These are phyloP conservation scores for Coemansia sp. DNA, from an alignment of 192 early-diverging fungal species.

Conservation along the genomic window DNA sequence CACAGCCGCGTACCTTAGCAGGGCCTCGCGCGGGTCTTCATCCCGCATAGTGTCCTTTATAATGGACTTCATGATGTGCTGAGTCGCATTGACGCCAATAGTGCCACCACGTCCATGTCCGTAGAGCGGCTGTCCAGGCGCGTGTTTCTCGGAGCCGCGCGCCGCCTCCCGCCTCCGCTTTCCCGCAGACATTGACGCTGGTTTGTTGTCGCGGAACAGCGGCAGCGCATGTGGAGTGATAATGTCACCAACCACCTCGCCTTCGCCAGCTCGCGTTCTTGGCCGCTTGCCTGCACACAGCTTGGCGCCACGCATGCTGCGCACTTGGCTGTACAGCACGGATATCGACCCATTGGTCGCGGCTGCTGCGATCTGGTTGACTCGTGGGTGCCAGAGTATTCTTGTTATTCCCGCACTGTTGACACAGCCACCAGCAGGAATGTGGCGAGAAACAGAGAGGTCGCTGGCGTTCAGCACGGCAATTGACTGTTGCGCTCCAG, in stretches of 20 bases:
- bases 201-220: slow-evolving; percentile 71
- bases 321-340: slow-evolving; percentile 71
- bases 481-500: slow-evolving; percentile 47
- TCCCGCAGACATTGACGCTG: slow-evolving; percentile 40
- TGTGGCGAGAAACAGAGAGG: background rate
- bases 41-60: slow-evolving; percentile 71
- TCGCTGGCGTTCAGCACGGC: slow-evolving; percentile 12
- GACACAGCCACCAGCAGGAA: slow-evolving; percentile 28
- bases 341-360: slow-evolving; percentile 69
- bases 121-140: slow-evolving; percentile 66
- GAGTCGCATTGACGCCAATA: slow-evolving; percentile 77
- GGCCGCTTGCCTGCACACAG: slow-evolving; percentile 59
- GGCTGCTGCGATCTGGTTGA: slow-evolving; percentile 88
- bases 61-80: slow-evolving; percentile 80
- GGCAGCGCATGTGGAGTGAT: slow-evolving; percentile 87
- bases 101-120: slow-evolving; percentile 84
- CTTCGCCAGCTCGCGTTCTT: background rate
- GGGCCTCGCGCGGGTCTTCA: slow-evolving; percentile 90
- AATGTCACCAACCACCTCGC: slow-evolving; percentile 55
- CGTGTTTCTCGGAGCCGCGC: slow-evolving; percentile 56
- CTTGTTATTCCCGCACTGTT: slow-evolving; percentile 15
- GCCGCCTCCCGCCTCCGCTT: slow-evolving; percentile 76
- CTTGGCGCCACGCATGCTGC: slow-evolving; percentile 68
- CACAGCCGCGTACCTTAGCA: slow-evolving; percentile 79
- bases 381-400: slow-evolving; percentile 81